Conservation (phyloP, 1,284 basidiomycete species). For the Phlebopus sp. region DNA sequence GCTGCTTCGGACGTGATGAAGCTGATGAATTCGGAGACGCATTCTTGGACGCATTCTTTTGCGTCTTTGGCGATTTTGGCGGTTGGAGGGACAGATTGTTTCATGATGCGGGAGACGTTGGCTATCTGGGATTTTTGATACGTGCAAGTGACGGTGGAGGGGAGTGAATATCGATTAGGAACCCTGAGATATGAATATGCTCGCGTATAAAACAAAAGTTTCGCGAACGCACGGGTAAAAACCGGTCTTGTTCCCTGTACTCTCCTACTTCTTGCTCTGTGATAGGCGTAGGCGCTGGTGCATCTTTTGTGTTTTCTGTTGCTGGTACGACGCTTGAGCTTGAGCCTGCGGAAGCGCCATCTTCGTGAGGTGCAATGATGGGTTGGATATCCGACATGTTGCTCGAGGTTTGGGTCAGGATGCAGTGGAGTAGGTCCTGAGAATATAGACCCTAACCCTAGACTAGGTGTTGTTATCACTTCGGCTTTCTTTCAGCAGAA, state of each 20-base stretch:
- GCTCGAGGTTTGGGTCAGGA: no score
- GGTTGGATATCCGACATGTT: constrained; percentile 57
- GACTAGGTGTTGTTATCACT: no score
- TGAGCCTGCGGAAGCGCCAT: constrained; percentile 20
- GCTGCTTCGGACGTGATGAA: constrained; percentile 92
- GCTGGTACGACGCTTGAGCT: constrained; percentile 38
- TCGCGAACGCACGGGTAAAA: constrained; percentile 74
- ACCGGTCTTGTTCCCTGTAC: constrained; percentile 89
- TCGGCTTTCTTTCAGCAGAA: no score
- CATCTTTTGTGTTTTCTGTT: constrained; percentile 36
- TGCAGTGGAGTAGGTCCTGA: no score
- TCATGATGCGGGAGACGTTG: constrained; percentile 96
- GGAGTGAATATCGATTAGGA: no score
- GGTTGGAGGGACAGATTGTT: constrained; percentile 81
- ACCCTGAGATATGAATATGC: neutral
- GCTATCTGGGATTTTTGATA: no score
- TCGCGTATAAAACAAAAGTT: no score
- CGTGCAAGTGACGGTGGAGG: no score
- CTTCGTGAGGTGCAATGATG: constrained; percentile 55
- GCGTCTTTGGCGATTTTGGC: constrained; percentile 97
- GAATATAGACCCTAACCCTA: no score
- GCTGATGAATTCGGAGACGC: constrained; percentile 93
- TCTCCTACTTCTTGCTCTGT: constrained; percentile 91
- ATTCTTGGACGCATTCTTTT: constrained; percentile 95
- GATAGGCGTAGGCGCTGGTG: constrained; percentile 65